These are phyloP conservation scores for Kwoniella dendrophila DNA, from an alignment of 768 basidiomycete species.

Conservation along the genomic window DNA sequence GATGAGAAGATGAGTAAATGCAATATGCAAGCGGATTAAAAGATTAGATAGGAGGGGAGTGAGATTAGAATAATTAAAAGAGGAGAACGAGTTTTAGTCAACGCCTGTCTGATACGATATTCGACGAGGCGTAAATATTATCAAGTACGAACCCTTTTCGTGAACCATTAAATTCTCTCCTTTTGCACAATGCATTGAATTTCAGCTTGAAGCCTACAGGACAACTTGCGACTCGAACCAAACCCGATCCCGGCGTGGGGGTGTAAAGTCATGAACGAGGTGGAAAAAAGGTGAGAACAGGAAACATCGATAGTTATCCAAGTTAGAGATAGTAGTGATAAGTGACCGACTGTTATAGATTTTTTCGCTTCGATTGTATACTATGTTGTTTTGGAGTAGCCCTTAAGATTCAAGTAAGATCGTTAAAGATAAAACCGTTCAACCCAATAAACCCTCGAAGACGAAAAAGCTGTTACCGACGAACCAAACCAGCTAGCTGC, in stretches of 20 bases:
- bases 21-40: background rate
- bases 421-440: conserved; percentile 9
- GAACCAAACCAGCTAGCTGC: conserved; percentile 4
- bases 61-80: conserved; percentile 1
- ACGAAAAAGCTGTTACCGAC: conserved; percentile 3
- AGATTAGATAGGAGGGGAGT: background rate
- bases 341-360: conserved; percentile 4
- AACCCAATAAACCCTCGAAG: conserved; percentile 3
- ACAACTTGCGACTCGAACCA: conserved; percentile 12
- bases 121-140: conserved; percentile 15
- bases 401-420: conserved; percentile 20
- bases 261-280: conserved; percentile 3
- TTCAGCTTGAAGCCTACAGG: conserved; percentile 7
- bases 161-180: conserved; percentile 16
- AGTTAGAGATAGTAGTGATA: background rate
- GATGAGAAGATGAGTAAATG: background rate
- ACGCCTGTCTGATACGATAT: conserved; percentile 19
- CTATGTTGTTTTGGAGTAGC: conserved; percentile 11
- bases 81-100: conserved; percentile 18
- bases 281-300: conserved; percentile 13
- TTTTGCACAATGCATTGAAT: background rate
- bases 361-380: conserved; percentile 2
- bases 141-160: conserved; percentile 31
- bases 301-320: background rate
- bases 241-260: conserved; percentile 19